Conservation (phyloP, 75 land plant genomes). For the Selaginella moellendorffii region DNA sequence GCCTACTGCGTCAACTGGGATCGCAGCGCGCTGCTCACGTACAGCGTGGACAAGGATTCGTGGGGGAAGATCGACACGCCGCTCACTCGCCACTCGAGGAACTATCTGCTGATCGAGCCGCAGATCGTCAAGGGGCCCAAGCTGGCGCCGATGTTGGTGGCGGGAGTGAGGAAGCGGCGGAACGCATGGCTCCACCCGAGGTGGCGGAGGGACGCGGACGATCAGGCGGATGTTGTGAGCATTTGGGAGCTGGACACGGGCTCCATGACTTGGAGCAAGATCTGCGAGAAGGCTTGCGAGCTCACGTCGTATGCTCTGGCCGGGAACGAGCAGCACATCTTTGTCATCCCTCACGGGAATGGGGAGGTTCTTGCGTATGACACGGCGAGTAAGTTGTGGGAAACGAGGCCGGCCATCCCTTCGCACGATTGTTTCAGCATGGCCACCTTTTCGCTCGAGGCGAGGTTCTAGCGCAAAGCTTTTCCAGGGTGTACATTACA, state of each 20-base stretch:
- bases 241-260: not conserved
- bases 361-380: not conserved
- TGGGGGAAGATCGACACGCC: not conserved
- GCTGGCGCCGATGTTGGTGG: not conserved
- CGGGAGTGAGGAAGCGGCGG: not conserved
- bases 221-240: not conserved
- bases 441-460: not conserved
- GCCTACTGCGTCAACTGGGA: not conserved
- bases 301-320: not conserved
- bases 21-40: not conserved
- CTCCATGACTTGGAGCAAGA: not conserved
- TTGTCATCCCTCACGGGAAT: not conserved
- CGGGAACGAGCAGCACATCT: not conserved
- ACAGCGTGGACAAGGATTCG: not conserved
- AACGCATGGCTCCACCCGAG: not conserved
- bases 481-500: too few relatives aligned
- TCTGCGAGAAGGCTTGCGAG: not conserved
- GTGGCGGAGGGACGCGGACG: not conserved
- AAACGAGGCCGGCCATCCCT: not conserved
- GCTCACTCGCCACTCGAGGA: not conserved
- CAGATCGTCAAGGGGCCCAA: not conserved
- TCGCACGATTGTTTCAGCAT: not conserved
- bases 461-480: not conserved
- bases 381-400: not conserved
- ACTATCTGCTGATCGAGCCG: not conserved